Evolutionary conservation across 2,329 filamentous ascomycete genomes (phyloP).

Genomic region (Tolypocladium cylindrosporum): DNA sequence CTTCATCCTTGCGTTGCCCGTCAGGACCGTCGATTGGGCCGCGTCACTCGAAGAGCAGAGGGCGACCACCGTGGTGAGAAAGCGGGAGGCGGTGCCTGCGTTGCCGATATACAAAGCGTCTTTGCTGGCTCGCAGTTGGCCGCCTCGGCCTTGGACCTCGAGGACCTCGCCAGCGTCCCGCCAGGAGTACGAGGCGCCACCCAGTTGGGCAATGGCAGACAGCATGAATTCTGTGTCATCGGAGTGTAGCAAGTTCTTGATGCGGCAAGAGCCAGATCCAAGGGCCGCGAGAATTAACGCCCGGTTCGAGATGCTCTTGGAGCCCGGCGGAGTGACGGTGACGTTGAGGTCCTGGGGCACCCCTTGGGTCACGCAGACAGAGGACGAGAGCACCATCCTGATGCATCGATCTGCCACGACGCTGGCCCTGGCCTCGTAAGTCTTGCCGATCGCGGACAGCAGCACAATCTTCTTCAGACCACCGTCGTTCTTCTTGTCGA

Average conservation of each 20-base stretch:
- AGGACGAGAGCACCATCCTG: slow-evolving; percentile 70
- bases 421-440: slow-evolving; percentile 78
- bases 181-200: slow-evolving; percentile 85
- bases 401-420: slow-evolving; percentile 83
- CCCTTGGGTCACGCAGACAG: slow-evolving; percentile 63
- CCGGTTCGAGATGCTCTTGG: slow-evolving; percentile 95
- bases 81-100: slow-evolving; percentile 89
- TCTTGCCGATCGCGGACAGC: slow-evolving; percentile 79
- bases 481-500: slow-evolving; percentile 98
- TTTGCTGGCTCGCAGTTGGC: slow-evolving; percentile 64
- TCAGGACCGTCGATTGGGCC: slow-evolving; percentile 62
- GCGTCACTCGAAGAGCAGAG: slow-evolving; percentile 61
- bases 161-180: slow-evolving; percentile 89
- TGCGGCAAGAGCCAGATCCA: slow-evolving; percentile 72
- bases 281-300: slow-evolving; percentile 90
- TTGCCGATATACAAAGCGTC: slow-evolving; percentile 87
- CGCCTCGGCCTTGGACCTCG: slow-evolving; percentile 84
- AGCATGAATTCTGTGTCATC: slow-evolving; percentile 98
- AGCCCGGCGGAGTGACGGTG: slow-evolving; percentile 80
- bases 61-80: slow-evolving; percentile 83
- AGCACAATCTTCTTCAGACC: slow-evolving; percentile 93
- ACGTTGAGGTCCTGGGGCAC: slow-evolving; percentile 56
- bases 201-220: slow-evolving; percentile 74
- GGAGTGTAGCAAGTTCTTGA: slow-evolving; percentile 89
- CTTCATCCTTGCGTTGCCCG: slow-evolving; percentile 95